These are phyloP conservation scores for Leccinum subtestaceum DNA, from an alignment of 768 basidiomycete species.

Conservation along the genomic window DNA sequence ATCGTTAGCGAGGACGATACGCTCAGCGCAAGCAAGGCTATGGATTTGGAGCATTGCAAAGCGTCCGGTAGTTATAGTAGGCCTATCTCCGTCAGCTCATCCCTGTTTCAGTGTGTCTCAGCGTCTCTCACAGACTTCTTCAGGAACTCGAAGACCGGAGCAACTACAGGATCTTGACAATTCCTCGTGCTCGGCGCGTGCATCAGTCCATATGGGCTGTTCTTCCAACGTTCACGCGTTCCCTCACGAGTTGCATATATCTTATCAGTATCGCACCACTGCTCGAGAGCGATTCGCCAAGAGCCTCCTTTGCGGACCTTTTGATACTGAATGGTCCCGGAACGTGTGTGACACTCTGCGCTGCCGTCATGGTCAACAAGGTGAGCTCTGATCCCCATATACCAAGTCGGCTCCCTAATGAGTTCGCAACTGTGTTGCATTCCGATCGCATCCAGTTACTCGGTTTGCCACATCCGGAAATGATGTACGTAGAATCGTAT, in stretches of 20 bases:
- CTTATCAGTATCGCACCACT: slow-evolving; percentile 56
- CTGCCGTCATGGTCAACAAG: slow-evolving; percentile 66
- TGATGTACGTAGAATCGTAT: slow-evolving; percentile 93
- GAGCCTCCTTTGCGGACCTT: slow-evolving; percentile 58
- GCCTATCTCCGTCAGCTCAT: slow-evolving; percentile 15
- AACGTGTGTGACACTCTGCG: slow-evolving; percentile 80
- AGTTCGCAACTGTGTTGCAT: slow-evolving; percentile 8
- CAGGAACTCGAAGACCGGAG: slow-evolving; percentile 4
- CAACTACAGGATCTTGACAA: slow-evolving; percentile 52
- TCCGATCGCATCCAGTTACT: slow-evolving; percentile 54
- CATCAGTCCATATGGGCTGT: slow-evolving; percentile 77
- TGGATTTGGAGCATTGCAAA: slow-evolving; percentile 52
- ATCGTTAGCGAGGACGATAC: slow-evolving; percentile 78
- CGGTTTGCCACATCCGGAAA: slow-evolving; percentile 62
- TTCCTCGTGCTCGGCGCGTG: slow-evolving; percentile 87
- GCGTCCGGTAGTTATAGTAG: not conserved
- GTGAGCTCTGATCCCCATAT: slow-evolving; percentile 42
- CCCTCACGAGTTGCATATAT: slow-evolving; percentile 60
- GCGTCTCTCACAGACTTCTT: slow-evolving; percentile 10
- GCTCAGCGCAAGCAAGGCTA: slow-evolving; percentile 72
- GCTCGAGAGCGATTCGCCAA: slow-evolving; percentile 17
- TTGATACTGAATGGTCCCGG: slow-evolving; percentile 94
- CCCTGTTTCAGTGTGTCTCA: not conserved
- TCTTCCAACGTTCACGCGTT: slow-evolving; percentile 58
- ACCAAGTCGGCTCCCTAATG: not conserved